Conservation (phyloP, 164 flowering plant genomes). For the Chimonanthus salicifolius region DNA sequence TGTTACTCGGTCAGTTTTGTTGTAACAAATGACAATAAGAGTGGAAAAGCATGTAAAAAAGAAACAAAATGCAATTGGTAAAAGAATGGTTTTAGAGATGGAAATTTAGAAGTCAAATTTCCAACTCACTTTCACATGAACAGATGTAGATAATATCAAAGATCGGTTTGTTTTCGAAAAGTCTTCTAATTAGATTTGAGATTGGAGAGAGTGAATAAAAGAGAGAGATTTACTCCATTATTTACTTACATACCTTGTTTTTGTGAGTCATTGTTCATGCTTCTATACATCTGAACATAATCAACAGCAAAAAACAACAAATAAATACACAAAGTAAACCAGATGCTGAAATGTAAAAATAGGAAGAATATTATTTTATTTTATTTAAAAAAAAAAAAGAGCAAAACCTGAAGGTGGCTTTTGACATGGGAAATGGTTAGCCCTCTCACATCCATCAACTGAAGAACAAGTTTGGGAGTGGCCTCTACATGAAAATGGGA, state of each 20-base stretch:
- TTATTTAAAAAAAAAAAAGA: neutral
- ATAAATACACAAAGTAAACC: neutral
- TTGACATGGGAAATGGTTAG: constrained; percentile 87
- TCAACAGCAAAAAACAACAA: neutral
- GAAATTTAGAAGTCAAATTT: no score
- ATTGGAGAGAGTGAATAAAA: constrained; percentile 20
- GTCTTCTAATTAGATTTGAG: no score
- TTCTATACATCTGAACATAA: constrained; percentile 61
- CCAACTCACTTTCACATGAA: neutral
- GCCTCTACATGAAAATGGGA: constrained; percentile 44
- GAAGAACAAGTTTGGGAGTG: constrained; percentile 84
- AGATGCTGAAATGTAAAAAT: neutral
- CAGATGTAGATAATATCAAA: neutral
- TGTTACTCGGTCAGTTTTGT: no score
- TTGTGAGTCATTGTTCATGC: constrained; percentile 51
- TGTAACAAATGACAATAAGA: no score
- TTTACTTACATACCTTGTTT: constrained; percentile 36
- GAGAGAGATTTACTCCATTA: neutral
- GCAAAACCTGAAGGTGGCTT: constrained; percentile 84
- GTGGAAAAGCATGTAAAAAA: no score
- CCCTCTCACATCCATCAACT: constrained; percentile 80
- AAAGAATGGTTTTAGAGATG: no score
- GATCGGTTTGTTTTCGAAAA: neutral
- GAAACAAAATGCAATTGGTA: no score
- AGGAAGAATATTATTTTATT: no score